Evolutionary conservation across 2,329 filamentous ascomycete genomes (phyloP), one percentile per base, ranked within the genome.

Genomic region (Laburnicola sp.): DNA sequence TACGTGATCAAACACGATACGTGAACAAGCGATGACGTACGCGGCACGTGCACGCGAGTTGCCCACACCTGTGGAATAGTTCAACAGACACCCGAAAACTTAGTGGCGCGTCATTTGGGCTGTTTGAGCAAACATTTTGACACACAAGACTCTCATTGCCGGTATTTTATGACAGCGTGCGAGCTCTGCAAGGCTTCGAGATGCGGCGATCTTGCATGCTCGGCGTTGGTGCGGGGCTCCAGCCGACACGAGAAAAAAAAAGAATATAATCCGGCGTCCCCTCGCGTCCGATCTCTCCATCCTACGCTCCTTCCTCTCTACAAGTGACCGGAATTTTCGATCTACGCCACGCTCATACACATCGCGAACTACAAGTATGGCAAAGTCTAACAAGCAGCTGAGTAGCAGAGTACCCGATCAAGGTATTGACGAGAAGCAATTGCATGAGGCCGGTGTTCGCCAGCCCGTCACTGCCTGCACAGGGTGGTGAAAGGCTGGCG

Each of bases 401-500:
- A 69, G 60, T 62, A 66, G 66, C 68, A 67, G 68, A 64, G 55
- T 37, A 48, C 60, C 63, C 63, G 67, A 71, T 72, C 69, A 70
- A 71, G 69, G 68, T 71, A 71, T 66, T 60, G 56, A 53, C 48
- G 51, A 16, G 16, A 55, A 63, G 63, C 61, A 65, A 63, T 54
- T 48, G 69, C 69, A 72, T 72, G 68, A 71, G 63, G 68, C 69
- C 68, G 69, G 69, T 72, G 69, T 63, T 72, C 60, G 58, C 57
- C 58, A 51, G 42, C 34, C 32, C 25, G 16, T 35, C 16, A 22
- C 25, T 38, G 42, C 16, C 16, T 16, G 16, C 16, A 16, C 16
- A 16, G 16, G 16, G 16, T 16, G 16, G 16, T 16, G 16, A 16
- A 16, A 16, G 16, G 47, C 9, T 43, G 39, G 57, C 58, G 72